Base-by-base conservation (phyloP, 2,329 filamentous ascomycete species). In the Colletotrichum zoysiae region DNA sequence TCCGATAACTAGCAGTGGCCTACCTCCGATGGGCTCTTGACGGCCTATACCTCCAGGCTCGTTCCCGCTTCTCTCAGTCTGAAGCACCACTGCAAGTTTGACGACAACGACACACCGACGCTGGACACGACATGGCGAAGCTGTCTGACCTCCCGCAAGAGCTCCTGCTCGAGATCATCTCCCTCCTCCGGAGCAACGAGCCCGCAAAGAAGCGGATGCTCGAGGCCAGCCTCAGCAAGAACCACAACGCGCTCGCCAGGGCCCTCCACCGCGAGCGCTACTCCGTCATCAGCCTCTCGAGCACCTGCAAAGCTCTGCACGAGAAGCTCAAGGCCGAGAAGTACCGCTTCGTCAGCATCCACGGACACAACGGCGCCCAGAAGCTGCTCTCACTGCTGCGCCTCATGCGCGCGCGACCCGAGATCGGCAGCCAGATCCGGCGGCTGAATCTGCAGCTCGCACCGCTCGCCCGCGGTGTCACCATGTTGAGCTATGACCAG, bases 291-390 rank as follows among this genome's bases (percentile, higher is more conserved):
- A n/a, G 12, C 14, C 7, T 56, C 33, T 20, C 30, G 9, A 56
- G 53, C 30, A 2, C 53, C 8, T 56, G 53, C 53, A 35, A n/a
- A 56, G 18, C 18, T 18, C 23, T 56, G 0, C 30, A 56, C 30
- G 9, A 14, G 53, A 18, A 5, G 8, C 18, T 56, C 9, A 12
- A n/a, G 7, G 18, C 53, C 3, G 53, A 56, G 3, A 35, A 35
- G 14, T 56, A 56, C 53, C 53, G 53, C 30, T 35, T 56, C 53
- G 53, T 56, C 18, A 56, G 30, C 30, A 56, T 56, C 30, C 30
- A n/a, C 53, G 30, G 53, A 12, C 33, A 5, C 9, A 35, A 56
- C 53, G n/a, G 30, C 18, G 53, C 30, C 30, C 53, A 56, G 30
- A 56, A 56, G 9, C 18, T 56, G 7, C 30, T 56, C 30, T 56